These are phyloP conservation scores for Cyclostephanos invisitatus DNA, from an alignment of 108 stramenopile species.

Conservation along the genomic window DNA sequence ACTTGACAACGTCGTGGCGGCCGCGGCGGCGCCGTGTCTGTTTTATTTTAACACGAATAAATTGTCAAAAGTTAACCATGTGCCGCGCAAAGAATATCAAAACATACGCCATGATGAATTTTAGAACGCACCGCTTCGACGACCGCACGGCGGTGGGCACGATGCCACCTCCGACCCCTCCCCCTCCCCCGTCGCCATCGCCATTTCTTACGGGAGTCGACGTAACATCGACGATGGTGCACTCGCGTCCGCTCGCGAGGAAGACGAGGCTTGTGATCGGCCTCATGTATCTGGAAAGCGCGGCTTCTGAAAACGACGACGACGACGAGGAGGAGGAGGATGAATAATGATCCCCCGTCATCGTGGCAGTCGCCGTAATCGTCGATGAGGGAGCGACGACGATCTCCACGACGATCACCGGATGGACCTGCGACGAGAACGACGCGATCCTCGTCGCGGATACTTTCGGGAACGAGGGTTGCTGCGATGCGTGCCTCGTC, in stretches of 20 bases:
- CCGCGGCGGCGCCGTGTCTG: conserved; percentile 57
- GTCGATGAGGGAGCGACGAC: conserved; percentile 15
- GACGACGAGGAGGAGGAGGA: not conserved
- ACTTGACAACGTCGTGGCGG: conserved; percentile 54
- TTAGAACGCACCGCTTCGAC: not conserved
- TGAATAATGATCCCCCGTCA: not conserved
- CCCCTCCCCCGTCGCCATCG: conserved; percentile 12
- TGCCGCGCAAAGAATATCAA: no score
- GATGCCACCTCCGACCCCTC: conserved; percentile 6
- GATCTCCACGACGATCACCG: conserved; percentile 63
- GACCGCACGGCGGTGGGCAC: conserved; percentile 10
- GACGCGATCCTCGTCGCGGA: conserved; percentile 55
- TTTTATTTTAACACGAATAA: not conserved
- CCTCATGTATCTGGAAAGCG: conserved; percentile 13
- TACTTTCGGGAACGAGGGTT: conserved; percentile 24
- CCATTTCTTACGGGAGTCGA: conserved; percentile 33
- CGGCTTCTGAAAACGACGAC: not conserved
- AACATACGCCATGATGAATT: no score
- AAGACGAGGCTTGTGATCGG: conserved; percentile 49
- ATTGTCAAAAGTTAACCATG: no score
- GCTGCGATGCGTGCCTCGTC: not conserved
- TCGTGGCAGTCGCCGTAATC: not conserved
- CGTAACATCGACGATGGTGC: conserved; percentile 69
- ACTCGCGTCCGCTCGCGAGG: conserved; percentile 77
- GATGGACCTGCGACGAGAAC: conserved; percentile 81